Evolutionary conservation across 1,139 yeast species (phyloP), one percentile per base, ranked within the genome.

Genomic region (Trichomonascaceae sp.): DNA sequence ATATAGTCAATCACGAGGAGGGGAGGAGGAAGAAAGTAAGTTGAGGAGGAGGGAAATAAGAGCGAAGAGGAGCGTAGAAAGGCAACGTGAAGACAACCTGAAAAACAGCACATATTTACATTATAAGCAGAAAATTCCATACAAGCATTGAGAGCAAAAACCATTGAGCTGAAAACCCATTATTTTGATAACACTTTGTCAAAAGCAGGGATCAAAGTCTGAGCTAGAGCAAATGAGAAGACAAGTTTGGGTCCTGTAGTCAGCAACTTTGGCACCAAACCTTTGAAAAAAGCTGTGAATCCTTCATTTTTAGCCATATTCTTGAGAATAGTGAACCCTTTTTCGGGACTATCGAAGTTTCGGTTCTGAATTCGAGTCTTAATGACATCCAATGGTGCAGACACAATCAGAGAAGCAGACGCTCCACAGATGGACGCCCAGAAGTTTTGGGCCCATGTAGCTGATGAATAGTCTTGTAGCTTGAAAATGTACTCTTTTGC

Each of bases 231-330:
- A 70, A 93, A 93, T 24, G 96, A 87, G 74, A 93, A 93, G 52
- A 93, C 99, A 66, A 93, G 82, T 77, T 93, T 93, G 57, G 99
- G 99, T 63, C 99, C 99, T 49, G 99, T 91, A 52, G 99, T 93
- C 71, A 93, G 81, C 68, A 93, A 80, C 74, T 93, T 93, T 57
- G 99, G 99, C 58, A 96, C 87, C 70, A 93, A 82, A 47, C 99
- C 99, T 76, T 93, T 93, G 82, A 93, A 93, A 76, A 93, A 93
- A n/a, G 97, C 81, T 48, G 90, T 66, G 58, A 87, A 56, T 6
- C 77, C 77, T 75, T 93, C 99, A 67, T 87, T 88, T 70, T 83
- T 87, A 61, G 86, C 81, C 87, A 95, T 93, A 73, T 91, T 91
- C 75, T 88, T 89, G 73, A 93, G 81, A 66, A 93, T 95, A 48